Base-by-base conservation (phyloP, 257 asterid species). In the Scutellaria baicalensis region DNA sequence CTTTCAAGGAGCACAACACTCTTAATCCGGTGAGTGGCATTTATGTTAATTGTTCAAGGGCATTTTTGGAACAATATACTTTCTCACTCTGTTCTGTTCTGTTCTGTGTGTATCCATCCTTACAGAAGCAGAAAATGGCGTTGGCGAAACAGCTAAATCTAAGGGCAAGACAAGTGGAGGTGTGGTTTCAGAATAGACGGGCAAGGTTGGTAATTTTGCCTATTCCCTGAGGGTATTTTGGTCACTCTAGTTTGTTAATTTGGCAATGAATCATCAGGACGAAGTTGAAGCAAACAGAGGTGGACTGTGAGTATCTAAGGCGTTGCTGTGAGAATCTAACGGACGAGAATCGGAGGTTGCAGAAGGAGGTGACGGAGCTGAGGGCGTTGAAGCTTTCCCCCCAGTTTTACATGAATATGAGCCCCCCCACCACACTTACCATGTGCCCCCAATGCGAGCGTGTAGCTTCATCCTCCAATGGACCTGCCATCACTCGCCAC, bases 361-460 rank as follows among this genome's bases (percentile, higher is more conserved):
- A 85, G 77, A 95, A 88, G 80, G 99, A 95, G 74, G 96, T 89
- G 68, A 75, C 71, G 18, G 99, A 95, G 78, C 85, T 95, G 6
- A 58, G 97, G 65, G 85, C 98, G n/a, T 48, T 95, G 23, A 95
- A 89, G 79, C 94, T 85, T 1, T 86, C 98, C 8, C 97, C 97
- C 0, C 97, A 88, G 3, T 75, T 92, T 43, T 95, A 89, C 84
- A 89, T 86, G 99, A 90, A 92, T 69, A 85, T 89, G 98, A 87
- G 82, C 75, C 98, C 99, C 16, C 96, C 99, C 4, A 88, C 98
- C 59, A 92, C 99, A 69, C 95, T 92, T 31, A 86, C 93, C 59
- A 91, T 92, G 98, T 95, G 99, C 77, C 98, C 98, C 0, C 96
- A 90, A 36, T 95, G 99, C 66, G 94, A 95, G 81, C 96, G 96